These are phyloP conservation scores for Cryomyces minteri DNA, from an alignment of 495 filamentous ascomycete genomes.

Conservation along the genomic window DNA sequence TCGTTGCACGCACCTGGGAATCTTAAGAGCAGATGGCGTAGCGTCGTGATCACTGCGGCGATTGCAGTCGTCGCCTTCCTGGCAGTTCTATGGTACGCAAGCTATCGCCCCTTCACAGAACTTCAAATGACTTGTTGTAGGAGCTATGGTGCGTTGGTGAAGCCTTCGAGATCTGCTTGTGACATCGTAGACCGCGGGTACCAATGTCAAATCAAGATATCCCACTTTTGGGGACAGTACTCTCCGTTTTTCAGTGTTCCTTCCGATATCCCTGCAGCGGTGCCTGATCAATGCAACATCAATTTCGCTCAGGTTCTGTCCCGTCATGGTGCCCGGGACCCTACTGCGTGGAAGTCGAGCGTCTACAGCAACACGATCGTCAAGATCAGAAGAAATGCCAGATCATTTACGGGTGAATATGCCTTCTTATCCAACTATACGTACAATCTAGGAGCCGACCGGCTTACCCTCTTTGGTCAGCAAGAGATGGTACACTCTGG, in stretches of 20 bases:
- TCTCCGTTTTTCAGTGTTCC: slow-evolving; percentile 62
- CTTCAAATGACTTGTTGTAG: too few species aligned
- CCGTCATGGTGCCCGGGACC: slow-evolving; percentile 69
- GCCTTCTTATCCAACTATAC: slow-evolving; percentile 48
- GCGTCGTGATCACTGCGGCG: too few species aligned
- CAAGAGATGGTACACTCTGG: slow-evolving; percentile 60
- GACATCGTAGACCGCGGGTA: slow-evolving; percentile 43
- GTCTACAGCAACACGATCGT: slow-evolving; percentile 12
- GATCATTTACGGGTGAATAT: slow-evolving; percentile 34
- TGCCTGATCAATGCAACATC: slow-evolving; percentile 46
- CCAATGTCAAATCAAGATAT: slow-evolving; percentile 36
- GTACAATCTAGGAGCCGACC: slow-evolving; percentile 56
- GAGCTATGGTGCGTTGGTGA: too few species aligned
- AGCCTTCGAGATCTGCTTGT: slow-evolving; percentile 19
- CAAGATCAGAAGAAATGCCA: slow-evolving; percentile 39
- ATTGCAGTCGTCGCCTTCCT: too few species aligned
- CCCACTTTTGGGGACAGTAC: slow-evolving; percentile 74
- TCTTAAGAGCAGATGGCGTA: too few species aligned
- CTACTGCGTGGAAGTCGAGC: slow-evolving; percentile 39
- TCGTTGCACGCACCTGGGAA: too few species aligned
- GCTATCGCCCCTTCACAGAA: too few species aligned
- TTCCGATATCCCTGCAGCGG: slow-evolving; percentile 33
- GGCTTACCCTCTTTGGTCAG: slow-evolving; percentile 55
- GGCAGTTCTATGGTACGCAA: neutral
- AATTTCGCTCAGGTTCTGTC: slow-evolving; percentile 67